A percentile compares a stretch with the other conserved stretches of the same genome.
phyloP scores from a whole-genome alignment of 2,329 filamentous ascomycete genomes.

The Alternaria sp. region DNA sequence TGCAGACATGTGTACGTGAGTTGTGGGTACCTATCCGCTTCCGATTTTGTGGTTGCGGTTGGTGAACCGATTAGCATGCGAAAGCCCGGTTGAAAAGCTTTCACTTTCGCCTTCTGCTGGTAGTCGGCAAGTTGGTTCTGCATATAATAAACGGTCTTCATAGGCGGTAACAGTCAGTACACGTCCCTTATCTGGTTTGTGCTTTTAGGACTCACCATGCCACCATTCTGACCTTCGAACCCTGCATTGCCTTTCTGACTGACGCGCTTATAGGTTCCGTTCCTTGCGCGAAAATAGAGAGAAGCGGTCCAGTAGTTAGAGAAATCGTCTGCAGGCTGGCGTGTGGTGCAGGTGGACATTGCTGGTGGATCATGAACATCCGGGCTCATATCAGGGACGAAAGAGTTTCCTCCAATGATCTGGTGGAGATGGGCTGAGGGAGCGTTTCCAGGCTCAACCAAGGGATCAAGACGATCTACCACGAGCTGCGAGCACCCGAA shows the following conservation, averaged over 20 bases:
- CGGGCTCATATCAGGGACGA: conserved; percentile 33
- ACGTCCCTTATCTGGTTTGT: background rate
- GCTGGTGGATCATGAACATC: conserved; percentile 29
- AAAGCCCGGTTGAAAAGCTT: conserved; percentile 52
- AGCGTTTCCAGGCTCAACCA: conserved; percentile 33
- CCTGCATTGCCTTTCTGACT: conserved; percentile 33
- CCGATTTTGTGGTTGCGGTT: conserved; percentile 30
- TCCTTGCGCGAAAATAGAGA: conserved; percentile 34
- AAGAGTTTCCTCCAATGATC: conserved; percentile 41
- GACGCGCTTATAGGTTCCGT: conserved; percentile 39
- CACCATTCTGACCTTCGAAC: conserved; percentile 40
- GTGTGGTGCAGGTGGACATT: conserved; percentile 38
- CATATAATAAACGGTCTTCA: conserved; percentile 40
- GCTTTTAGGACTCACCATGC: conserved; percentile 21
- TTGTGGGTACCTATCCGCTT: conserved; percentile 54
- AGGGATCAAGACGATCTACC: conserved; percentile 38
- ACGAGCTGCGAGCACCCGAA: conserved; percentile 41
- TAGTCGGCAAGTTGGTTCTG: conserved; percentile 38
- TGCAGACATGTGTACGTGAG: conserved; percentile 59
- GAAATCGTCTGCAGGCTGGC: conserved; percentile 30
- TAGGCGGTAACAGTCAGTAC: background rate
- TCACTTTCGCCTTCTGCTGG: conserved; percentile 49
- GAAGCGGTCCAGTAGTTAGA: conserved; percentile 42
- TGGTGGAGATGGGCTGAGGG: conserved; percentile 40
- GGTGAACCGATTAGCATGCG: conserved; percentile 42